Conservation (phyloP, 169 alveolate genomes). For the Eimeria falciformis region DNA sequence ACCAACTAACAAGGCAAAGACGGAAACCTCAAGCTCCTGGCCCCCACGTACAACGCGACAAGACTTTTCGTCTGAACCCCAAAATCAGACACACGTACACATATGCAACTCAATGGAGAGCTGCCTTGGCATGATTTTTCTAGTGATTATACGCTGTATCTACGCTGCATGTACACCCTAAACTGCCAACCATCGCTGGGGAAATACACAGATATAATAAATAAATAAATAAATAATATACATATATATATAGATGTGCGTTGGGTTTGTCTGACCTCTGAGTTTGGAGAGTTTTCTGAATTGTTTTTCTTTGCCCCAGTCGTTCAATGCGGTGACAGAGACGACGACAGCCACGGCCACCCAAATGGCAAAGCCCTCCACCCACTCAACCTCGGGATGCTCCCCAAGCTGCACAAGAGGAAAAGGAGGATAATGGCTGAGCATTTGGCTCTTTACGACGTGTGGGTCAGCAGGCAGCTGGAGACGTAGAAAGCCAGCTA, state of each 20-base stretch:
- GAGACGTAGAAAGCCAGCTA: too few relatives aligned
- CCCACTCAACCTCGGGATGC: conserved; percentile 89
- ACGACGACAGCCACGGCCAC: conserved; percentile 92
- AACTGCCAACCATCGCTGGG: background rate
- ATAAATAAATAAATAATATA: background rate
- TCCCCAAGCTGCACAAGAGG: conserved; percentile 78
- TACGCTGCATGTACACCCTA: background rate
- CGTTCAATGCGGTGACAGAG: conserved; percentile 88
- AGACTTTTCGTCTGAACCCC: conserved; percentile 61
- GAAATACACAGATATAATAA: background rate
- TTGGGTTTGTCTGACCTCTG: conserved; percentile 27
- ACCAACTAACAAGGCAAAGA: conserved; percentile 89
- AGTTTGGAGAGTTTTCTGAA: conserved; percentile 86
- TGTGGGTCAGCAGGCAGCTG: too few relatives aligned
- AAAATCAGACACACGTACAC: background rate
- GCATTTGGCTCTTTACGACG: too few relatives aligned
- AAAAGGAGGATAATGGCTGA: too few relatives aligned
- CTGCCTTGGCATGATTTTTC: too few relatives aligned
- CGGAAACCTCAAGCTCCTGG: conserved; percentile 74
- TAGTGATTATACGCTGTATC: too few relatives aligned
- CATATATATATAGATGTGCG: conserved; percentile 29
- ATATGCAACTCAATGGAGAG: background rate
- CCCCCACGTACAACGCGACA: conserved; percentile 83
- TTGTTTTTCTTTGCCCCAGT: conserved; percentile 89
- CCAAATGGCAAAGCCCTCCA: conserved; percentile 94